Percentiles rank a stretch among this genome's conserved stretches.
These are phyloP conservation scores for Lunularia cruciata DNA, from an alignment of 225 moss, liverwort and hornwort genomes.

Conservation along the genomic window DNA sequence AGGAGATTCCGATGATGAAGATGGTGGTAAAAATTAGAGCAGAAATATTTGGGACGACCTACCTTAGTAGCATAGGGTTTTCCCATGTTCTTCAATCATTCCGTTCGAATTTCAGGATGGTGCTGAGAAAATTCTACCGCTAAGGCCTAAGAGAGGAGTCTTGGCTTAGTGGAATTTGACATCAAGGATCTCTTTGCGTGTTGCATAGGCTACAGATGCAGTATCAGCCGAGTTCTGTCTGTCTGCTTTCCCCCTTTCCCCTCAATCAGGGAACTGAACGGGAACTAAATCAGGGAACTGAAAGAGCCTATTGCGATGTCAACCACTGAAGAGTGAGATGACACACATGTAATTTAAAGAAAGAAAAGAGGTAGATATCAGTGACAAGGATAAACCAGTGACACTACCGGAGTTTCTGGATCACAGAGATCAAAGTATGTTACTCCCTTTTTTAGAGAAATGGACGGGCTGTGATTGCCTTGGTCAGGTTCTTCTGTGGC, in stretches of 20 bases:
- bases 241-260: background rate
- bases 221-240: background rate
- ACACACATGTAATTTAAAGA: background rate
- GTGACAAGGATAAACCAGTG: constrained; percentile 7
- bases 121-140: background rate
- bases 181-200: background rate
- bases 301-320: background rate
- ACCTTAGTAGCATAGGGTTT: background rate
- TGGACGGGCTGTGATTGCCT: constrained; percentile 10
- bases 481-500: constrained; percentile 4
- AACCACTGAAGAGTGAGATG: background rate
- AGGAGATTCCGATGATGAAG: constrained; percentile 98
- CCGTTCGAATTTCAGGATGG: background rate
- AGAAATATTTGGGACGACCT: background rate
- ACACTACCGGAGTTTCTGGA: constrained; percentile 2
- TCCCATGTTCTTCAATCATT: background rate
- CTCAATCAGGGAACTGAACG: background rate
- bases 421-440: background rate
- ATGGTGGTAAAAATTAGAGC: constrained; percentile 75
- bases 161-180: background rate
- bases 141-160: constrained; percentile 4
- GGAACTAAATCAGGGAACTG: too few species aligned
- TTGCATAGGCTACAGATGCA: constrained; percentile 5
- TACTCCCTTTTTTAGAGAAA: constrained; percentile 5
- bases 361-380: background rate